Base-by-base conservation (phyloP, 352 stramenopile species). In the Elongisporangium anandrum region DNA sequence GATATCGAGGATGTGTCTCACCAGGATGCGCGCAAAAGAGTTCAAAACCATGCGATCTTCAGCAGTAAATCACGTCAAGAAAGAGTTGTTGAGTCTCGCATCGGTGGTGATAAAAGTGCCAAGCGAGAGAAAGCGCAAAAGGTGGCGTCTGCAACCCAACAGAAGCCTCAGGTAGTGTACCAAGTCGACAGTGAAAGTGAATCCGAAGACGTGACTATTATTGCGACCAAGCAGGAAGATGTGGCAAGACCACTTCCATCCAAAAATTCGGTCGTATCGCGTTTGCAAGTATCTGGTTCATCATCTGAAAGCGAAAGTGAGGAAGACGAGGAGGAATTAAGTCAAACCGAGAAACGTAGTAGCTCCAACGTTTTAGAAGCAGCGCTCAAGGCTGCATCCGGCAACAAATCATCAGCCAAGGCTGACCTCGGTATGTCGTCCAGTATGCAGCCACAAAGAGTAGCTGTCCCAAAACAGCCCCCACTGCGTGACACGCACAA, bases 331-430 rank as follows among this genome's bases (percentile, higher is more conserved):
- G 65, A 73, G 3, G 62, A 54, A 2, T 41, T 24, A 12, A 52
- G 38, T 4, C 50, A 62, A 19, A 22, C 29, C 13, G 50, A 52
- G 22, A 49, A 61, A 16, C 50, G 24, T 13, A 23, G 53, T 1
- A 70, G 50, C 22, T 57, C 54, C 15, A 90, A 85, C 56, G 72
- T 69, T n/a, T 57, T 90, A 0, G 79, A 89, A 47, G 80, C 83
- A 17, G 80, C 83, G 20, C 63, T 90, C 6, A 76, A 69, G 61
- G 78, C 78, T 47, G 70, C 62, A 49, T 41, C 58, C 12, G 23
- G 57, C 6, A 29, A 22, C 34, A 49, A 47, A 4, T 45, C 17
- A 17, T 12, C 34, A 15, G 34, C 66, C 45, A 57, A 64, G 10
- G 54, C 57, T 34, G 61, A 72, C 38, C 54, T 48, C 52, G 47